These are phyloP conservation scores for Colletotrichum somersetense DNA, from an alignment of 2,329 filamentous ascomycete species.

Conservation along the genomic window DNA sequence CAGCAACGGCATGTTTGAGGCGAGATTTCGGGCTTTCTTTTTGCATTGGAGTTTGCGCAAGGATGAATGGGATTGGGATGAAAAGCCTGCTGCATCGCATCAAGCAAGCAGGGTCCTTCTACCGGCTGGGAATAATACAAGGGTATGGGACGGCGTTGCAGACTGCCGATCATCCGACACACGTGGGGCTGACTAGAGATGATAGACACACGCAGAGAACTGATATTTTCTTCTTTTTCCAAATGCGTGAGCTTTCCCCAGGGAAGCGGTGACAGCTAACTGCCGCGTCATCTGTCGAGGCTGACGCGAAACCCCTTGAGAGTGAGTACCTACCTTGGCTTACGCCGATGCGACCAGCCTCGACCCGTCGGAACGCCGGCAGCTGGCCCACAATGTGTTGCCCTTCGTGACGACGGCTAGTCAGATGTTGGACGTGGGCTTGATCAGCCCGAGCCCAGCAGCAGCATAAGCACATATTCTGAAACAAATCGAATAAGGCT, in stretches of 20 bases:
- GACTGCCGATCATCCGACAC: constrained; percentile 34
- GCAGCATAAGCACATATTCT: constrained; percentile 40
- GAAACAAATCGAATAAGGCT: constrained; percentile 25
- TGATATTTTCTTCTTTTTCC: constrained; percentile 12
- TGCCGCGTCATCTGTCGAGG: constrained; percentile 37
- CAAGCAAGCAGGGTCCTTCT: constrained; percentile 35
- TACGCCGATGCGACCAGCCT: constrained; percentile 27
- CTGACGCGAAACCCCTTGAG: constrained; percentile 23
- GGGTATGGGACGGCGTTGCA: constrained; percentile 36
- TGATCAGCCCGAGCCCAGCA: constrained; percentile 36
- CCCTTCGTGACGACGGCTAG: constrained; percentile 16
- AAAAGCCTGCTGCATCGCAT: constrained; percentile 28
- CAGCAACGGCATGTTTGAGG: constrained; percentile 37
- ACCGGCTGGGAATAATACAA: constrained; percentile 30
- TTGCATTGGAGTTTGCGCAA: constrained; percentile 39
- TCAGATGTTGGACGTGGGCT: constrained; percentile 7
- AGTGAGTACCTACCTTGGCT: constrained; percentile 37
- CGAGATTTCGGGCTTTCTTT: constrained; percentile 36
- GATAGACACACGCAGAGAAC: constrained; percentile 28
- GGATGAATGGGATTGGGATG: constrained; percentile 30
- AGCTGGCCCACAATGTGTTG: constrained; percentile 17
- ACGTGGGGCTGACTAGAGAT: constrained; percentile 30
- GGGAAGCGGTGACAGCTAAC: constrained; percentile 9
- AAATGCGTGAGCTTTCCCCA: constrained; percentile 2
- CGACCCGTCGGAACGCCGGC: constrained; percentile 27